phyloP scores from a whole-genome alignment of 148 eudicot species.

The Vaccinium myrtillus region DNA sequence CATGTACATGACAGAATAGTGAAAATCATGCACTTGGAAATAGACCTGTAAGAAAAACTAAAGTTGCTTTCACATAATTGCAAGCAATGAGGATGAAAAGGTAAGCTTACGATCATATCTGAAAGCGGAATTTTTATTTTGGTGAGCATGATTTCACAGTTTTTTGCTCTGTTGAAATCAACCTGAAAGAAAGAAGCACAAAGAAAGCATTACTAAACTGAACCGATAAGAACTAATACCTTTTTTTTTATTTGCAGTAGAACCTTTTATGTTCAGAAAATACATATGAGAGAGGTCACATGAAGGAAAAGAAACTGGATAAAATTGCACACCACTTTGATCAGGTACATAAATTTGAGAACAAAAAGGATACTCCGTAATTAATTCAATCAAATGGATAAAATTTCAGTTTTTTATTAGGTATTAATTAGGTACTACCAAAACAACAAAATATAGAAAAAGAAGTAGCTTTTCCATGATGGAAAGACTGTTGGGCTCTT shows the following conservation, averaged over 20 bases:
- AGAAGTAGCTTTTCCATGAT: not conserved
- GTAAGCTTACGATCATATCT: slow-evolving; percentile 77
- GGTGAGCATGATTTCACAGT: slow-evolving; percentile 98
- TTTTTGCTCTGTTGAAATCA: slow-evolving; percentile 92
- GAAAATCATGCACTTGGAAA: not conserved
- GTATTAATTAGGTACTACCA: not conserved
- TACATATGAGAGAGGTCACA: not conserved
- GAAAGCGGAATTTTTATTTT: slow-evolving; percentile 95
- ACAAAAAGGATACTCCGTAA: not conserved
- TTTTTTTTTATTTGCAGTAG: not conserved
- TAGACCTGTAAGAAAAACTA: not conserved
- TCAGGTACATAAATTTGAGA: not conserved
- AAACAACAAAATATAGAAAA: not conserved
- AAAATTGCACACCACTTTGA: not conserved
- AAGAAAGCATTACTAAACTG: not conserved
- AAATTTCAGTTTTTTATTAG: not conserved
- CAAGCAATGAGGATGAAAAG: slow-evolving; percentile 6
- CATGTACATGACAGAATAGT: not conserved
- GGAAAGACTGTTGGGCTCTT: not conserved
- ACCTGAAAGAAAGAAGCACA: slow-evolving; percentile 44
- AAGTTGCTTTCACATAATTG: not conserved
- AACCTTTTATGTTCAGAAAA: not conserved
- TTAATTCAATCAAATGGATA: not conserved
- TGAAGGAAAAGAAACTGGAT: not conserved
- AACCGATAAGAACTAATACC: not conserved